phyloP scores from a whole-genome alignment of 768 basidiomycete species.

The Boletus tomentosulus region DNA sequence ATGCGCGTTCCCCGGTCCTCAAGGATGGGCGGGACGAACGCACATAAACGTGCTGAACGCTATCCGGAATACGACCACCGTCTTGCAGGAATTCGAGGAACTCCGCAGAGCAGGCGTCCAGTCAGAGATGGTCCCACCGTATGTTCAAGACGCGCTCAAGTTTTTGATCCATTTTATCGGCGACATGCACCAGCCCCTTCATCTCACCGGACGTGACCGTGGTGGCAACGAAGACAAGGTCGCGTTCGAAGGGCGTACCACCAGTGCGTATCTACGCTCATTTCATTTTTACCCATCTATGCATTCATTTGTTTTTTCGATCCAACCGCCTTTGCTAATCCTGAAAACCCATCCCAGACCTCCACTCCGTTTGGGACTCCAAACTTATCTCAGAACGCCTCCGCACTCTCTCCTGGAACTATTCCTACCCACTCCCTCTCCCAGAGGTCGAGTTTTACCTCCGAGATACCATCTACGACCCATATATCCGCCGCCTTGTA shows the following conservation, averaged over 20 bases:
- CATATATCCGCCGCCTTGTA: conserved; percentile 81
- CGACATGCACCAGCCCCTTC: conserved; percentile 91
- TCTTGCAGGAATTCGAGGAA: conserved; percentile 50
- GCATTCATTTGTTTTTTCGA: neutral
- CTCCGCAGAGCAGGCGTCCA: conserved; percentile 1
- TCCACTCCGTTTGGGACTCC: conserved; percentile 88
- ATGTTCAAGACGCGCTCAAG: conserved; percentile 77
- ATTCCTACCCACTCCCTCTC: conserved; percentile 68
- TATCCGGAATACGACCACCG: conserved; percentile 68
- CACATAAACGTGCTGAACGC: conserved; percentile 71
- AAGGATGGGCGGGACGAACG: conserved; percentile 64
- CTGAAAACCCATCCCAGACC: conserved; percentile 39
- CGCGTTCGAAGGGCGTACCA: conserved; percentile 62
- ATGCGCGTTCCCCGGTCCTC: conserved; percentile 73
- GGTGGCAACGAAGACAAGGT: conserved; percentile 86
- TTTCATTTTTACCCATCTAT: neutral
- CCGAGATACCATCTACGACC: conserved; percentile 79
- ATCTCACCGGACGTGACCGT: conserved; percentile 81
- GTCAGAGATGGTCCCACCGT: conserved; percentile 22
- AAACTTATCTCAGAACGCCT: conserved; percentile 80
- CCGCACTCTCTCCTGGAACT: conserved; percentile 69
- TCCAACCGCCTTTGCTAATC: neutral
- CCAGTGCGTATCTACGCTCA: conserved; percentile 47
- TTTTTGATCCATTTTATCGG: conserved; percentile 93
- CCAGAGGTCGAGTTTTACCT: conserved; percentile 62